Evolutionary conservation across 768 basidiomycete species (phyloP), one percentile per base, ranked within the genome.

Genomic region (Russula emetica): DNA sequence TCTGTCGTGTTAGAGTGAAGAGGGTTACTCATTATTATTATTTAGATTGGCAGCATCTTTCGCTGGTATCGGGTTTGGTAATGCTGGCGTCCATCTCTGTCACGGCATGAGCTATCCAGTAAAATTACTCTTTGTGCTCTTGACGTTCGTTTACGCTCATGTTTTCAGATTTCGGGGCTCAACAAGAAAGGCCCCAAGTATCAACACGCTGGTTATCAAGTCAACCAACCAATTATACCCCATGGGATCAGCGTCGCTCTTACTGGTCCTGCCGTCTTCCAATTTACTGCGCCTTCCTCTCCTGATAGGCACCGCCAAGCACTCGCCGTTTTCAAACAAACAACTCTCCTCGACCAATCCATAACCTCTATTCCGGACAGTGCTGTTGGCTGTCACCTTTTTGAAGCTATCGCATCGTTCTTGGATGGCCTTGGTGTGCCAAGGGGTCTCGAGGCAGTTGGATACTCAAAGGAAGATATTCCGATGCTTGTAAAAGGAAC

Each of bases 101-200:
- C 92, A 94, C 69, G 92, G 92, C 56, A 91, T 92, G 80, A 90
- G 89, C 70, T 92, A 92, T 69, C 90, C 90, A 5, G 92, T 91
- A 70, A 66, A 84, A 18, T 67, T 36, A 13, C 45, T 6, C 14
- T 47, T 38, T 56, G 16, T 34, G 14, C 20, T 26, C 30, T 47
- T 26, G 32, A 55, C 49, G 3, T 56, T 44, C 10, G 36, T 32
- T 45, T 28, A 45, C 20, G 11, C 32, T 36, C 56, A 53, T 49
- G 14, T 55, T 47, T n/a, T 49, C 24, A 93, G 91, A 92, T 97
- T 64, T 94, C 93, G 11, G 92, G 93, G 1, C 75, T 95, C 72
- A 98, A 98, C 79, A 97, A 98, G 77, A 87, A 86, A 67, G 92
- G 95, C 0, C 92, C 94, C 1, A 89, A 91, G 72, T 98, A 91